A percentile compares a stretch with the other conserved stretches of the same genome.
Conservation (phyloP, 306 rosid species). For the Fragaria ananassa region DNA sequence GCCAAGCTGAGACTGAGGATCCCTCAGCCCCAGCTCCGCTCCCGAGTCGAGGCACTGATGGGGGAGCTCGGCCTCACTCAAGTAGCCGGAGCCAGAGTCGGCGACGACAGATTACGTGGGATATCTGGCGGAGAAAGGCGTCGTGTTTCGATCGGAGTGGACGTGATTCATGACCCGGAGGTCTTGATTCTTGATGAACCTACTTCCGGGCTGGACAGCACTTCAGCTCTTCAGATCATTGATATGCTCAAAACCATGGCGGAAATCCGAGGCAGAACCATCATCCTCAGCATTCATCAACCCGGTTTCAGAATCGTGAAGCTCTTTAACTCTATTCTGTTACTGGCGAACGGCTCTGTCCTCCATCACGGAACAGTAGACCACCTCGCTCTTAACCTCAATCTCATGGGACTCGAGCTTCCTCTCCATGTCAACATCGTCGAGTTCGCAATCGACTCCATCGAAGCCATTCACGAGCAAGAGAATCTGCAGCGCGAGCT, state of each 20-base stretch:
- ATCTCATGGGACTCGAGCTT: slow-evolving; percentile 68
- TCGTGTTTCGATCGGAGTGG: slow-evolving; percentile 90
- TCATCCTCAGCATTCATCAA: slow-evolving; percentile 83
- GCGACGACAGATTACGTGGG: slow-evolving; percentile 76
- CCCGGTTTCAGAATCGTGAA: slow-evolving; percentile 91
- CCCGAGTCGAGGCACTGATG: slow-evolving; percentile 65
- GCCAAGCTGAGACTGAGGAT: slow-evolving; percentile 40
- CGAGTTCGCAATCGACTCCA: slow-evolving; percentile 84
- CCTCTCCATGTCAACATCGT: slow-evolving; percentile 78
- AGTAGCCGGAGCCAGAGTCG: slow-evolving; percentile 64
- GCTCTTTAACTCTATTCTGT: slow-evolving; percentile 59
- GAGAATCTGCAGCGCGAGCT: background rate
- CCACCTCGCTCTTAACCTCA: slow-evolving; percentile 56
- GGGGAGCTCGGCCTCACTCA: slow-evolving; percentile 72
- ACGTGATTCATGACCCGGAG: slow-evolving; percentile 84
- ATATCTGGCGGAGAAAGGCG: slow-evolving; percentile 92
- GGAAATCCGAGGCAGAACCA: slow-evolving; percentile 59
- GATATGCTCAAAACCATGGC: slow-evolving; percentile 88
- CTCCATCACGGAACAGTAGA: slow-evolving; percentile 78
- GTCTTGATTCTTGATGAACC: slow-evolving; percentile 89
- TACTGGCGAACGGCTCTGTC: slow-evolving; percentile 69
- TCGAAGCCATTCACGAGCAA: slow-evolving; percentile 45
- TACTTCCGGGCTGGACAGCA: slow-evolving; percentile 94
- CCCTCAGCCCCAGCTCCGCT: slow-evolving; percentile 57
- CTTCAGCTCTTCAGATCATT: slow-evolving; percentile 78